These are phyloP conservation scores for Rhodosporidiobolus odoratus DNA, from an alignment of 768 basidiomycete species.

Conservation along the genomic window DNA sequence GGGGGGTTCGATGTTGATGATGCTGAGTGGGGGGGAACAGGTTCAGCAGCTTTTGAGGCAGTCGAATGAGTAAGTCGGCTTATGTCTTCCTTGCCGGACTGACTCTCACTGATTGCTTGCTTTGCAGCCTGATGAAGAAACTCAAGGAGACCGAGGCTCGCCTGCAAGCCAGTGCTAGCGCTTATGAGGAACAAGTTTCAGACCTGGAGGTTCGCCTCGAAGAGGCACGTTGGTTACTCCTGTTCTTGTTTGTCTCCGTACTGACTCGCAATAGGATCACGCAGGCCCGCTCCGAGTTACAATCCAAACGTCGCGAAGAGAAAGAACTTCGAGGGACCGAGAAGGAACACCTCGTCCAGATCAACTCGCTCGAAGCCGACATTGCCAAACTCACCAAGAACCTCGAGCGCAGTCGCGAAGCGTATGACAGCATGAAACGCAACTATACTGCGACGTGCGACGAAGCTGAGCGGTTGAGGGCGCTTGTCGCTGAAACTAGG, in stretches of 20 bases:
- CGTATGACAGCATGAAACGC: slow-evolving; percentile 53
- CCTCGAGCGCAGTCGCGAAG: slow-evolving; percentile 65
- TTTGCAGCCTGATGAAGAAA: slow-evolving; percentile 28
- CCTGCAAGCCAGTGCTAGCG: slow-evolving; percentile 11
- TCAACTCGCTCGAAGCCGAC: slow-evolving; percentile 67
- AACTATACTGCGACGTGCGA: slow-evolving; percentile 80
- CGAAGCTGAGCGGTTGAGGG: slow-evolving; percentile 61
- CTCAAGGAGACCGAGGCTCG: slow-evolving; percentile 38
- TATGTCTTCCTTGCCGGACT: no score
- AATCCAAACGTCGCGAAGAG: slow-evolving; percentile 77
- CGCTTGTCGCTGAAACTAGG: slow-evolving; percentile 27
- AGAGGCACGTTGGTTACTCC: neutral
- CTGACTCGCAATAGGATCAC: no score
- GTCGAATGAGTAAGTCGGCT: slow-evolving; percentile 14
- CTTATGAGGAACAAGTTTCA: slow-evolving; percentile 31
- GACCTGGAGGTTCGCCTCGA: slow-evolving; percentile 35
- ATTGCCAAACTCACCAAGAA: slow-evolving; percentile 67
- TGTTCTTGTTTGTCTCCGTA: rapidly evolving
- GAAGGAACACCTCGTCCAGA: slow-evolving; percentile 65
- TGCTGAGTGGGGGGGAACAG: slow-evolving; percentile 7
- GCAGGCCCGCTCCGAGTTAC: slow-evolving; percentile 66
- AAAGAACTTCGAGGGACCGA: slow-evolving; percentile 86
- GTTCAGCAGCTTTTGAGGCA: slow-evolving; percentile 23
- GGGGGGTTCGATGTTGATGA: no score
- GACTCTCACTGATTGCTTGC: neutral